Conservation (phyloP, 139 green algal species). For the Chlorella sorokiniana region DNA sequence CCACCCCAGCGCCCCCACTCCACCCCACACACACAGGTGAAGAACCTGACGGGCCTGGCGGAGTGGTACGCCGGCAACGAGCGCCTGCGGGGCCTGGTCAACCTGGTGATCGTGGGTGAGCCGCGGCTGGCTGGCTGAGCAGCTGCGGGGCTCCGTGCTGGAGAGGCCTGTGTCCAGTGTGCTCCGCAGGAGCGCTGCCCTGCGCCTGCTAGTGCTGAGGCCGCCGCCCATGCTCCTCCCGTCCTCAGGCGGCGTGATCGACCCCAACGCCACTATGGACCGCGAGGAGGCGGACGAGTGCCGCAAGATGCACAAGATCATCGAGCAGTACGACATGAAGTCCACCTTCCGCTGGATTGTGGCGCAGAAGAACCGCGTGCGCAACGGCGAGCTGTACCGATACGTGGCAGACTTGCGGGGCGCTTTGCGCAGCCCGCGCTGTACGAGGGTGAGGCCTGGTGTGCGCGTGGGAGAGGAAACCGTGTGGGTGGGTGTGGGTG, state of each 20-base stretch:
- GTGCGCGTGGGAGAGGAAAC: neutral
- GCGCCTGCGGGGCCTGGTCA: slow-evolving; percentile 65
- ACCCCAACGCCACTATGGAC: slow-evolving; percentile 64
- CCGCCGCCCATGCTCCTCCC: neutral
- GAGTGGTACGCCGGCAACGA: slow-evolving; percentile 65
- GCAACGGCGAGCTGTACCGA: slow-evolving; percentile 79
- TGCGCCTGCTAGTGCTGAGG: too few species aligned
- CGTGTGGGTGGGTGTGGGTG: neutral
- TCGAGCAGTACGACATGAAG: slow-evolving; percentile 67
- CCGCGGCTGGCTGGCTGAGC: neutral
- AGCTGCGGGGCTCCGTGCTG: neutral
- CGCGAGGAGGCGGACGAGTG: slow-evolving; percentile 75
- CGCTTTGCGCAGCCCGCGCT: slow-evolving; percentile 81
- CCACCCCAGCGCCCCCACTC: too few species aligned
- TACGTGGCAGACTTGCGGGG: slow-evolving; percentile 74
- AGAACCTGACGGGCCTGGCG: slow-evolving; percentile 83
- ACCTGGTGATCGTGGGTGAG: slow-evolving; percentile 82
- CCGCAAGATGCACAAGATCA: slow-evolving; percentile 74
- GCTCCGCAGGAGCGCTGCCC: neutral
- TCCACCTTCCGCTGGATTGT: slow-evolving; percentile 66
- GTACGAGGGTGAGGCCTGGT: slow-evolving; percentile 55
- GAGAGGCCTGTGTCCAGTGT: neutral
- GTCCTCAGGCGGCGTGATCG: slow-evolving; percentile 59
- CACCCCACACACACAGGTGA: too few species aligned
- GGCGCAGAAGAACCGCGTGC: slow-evolving; percentile 75